Evolutionary conservation across 2,329 filamentous ascomycete genomes (phyloP), one percentile per base, ranked within the genome.

Genomic region (Trichoderma simmonsii): DNA sequence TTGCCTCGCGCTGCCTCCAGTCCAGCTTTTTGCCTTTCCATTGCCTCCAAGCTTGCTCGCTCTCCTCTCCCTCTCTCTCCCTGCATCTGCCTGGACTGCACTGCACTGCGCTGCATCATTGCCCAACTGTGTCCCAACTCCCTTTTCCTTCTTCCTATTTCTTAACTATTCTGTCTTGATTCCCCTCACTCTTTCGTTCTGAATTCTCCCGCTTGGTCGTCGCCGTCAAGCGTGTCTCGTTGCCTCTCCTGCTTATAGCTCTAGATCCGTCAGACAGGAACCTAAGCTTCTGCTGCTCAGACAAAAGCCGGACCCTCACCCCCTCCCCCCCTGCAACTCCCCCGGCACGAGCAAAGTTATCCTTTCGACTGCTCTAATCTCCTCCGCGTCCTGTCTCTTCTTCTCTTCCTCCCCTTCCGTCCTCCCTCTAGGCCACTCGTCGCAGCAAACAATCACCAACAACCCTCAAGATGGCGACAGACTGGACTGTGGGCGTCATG

Each of bases 401-500:
- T 12, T 30, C 34, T 43, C 64, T 26, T 48, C 34, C 43, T 60
- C 43, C n/a, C 18, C 9, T 51, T n/a, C 56, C 34, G 39, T 62
- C 64, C 26, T 61, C 54, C 56, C n/a, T 43, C 14, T 14, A 32
- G 56, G 12, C 21, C 57, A 30, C 21, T 43, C 43, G 9, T 15
- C 57, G 24, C 39, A 30, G 18, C 51, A 39, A 21, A 28, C 14
- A 43, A 60, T 12, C 61, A 51, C 54, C 54, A 43, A 18, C 60
- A 34, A 21, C 34, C 48, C 24, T 21, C 54, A 69, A n/a, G 3
- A 72, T 62, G 68, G 63, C 70, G 71, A 71, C 70, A 69, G 78
- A 82, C 76, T 84, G 82, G 80, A 83, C 77, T 70, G 77, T 77
- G 77, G 85, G 85, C 75, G 80, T 85, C 32, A 82, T 86, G 79